Base-by-base conservation (phyloP, 108 stramenopile genomes). In the Conticribra weissflogii region DNA sequence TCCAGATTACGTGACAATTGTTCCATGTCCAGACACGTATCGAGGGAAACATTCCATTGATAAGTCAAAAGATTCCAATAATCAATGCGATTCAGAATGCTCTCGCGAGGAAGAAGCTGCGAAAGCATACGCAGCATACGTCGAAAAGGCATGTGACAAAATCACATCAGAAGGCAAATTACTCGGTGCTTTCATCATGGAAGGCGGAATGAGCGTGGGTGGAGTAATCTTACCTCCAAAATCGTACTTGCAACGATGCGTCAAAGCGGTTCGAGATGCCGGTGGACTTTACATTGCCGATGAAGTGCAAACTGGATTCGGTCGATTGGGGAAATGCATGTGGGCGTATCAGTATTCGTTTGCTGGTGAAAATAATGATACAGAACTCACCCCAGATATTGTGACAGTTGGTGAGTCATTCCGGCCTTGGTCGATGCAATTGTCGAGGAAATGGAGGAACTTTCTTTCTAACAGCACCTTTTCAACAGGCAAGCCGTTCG, bases 271-370 rank as follows among this genome's bases (percentile, higher is more conserved):
- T 16, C 94, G 93, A 24, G 59, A 63, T 1, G 76, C 81, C 18
- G 98, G 98, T 17, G 98, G 97, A 3, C 61, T 98, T n/a, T 95
- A 87, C 74, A 95, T 98, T 66, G 96, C 97, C 2, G 98, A 98
- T 84, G 98, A 98, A 74, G 95, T 98, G 12, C 98, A 98, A 76
- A 96, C 96, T 28, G 98, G 96, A 15, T 96, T 98, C 84, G 97
- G 96, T 28, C 74, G 98, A 17, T 58, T 90, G 22, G 98, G 98
- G 5, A 59, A 56, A 59, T 85, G 88, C 61, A 94, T 82, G 67
- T 98, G 96, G 96, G 96, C 91, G 3, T 98, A 97, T 84, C 80
- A 97, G 74, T 63, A 92, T 71, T 84, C 91, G 78, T 29, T 61
- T 23, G 36, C 34, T 19, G 72, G 75, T 57, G 57, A 44, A 3